These are phyloP conservation scores for Berkeleyomyces basicola DNA, from an alignment of 2,329 filamentous ascomycete species.

Conservation along the genomic window DNA sequence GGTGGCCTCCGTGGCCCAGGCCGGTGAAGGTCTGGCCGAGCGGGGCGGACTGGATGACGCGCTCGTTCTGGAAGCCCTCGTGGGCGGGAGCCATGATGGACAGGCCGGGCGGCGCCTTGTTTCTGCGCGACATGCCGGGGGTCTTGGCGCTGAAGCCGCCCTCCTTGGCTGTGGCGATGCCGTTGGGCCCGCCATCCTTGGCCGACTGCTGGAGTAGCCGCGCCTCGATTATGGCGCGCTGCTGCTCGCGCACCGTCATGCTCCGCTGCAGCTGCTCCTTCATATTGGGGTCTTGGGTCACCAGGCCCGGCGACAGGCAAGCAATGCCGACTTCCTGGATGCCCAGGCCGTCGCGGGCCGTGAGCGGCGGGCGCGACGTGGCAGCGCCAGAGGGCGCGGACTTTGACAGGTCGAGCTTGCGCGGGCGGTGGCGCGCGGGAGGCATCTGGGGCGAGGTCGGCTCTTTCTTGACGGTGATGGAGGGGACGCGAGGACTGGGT, in stretches of 20 bases:
- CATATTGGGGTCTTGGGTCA: slow-evolving; percentile 93
- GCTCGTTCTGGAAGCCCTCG: slow-evolving; percentile 79
- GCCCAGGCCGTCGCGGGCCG: slow-evolving; percentile 58
- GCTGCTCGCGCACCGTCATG: slow-evolving; percentile 82
- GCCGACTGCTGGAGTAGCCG: slow-evolving; percentile 75
- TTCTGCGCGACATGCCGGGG: slow-evolving; percentile 53
- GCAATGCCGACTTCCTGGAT: slow-evolving; percentile 90
- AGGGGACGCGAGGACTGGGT: slow-evolving; percentile 42
- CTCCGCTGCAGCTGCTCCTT: slow-evolving; percentile 89
- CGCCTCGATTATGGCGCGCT: slow-evolving; percentile 86
- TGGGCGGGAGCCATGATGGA: slow-evolving; percentile 92
- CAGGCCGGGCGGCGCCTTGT: slow-evolving; percentile 73
- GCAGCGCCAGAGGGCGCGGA: slow-evolving; percentile 35
- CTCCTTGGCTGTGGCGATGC: slow-evolving; percentile 28
- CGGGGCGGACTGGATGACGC: slow-evolving; percentile 92
- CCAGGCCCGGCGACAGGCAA: slow-evolving; percentile 87
- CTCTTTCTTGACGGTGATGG: slow-evolving; percentile 94
- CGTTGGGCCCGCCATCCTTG: slow-evolving; percentile 44
- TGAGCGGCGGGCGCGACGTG: slow-evolving; percentile 55
- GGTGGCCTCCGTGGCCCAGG: slow-evolving; percentile 54
- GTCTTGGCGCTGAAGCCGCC: slow-evolving; percentile 46
- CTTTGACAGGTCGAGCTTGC: slow-evolving; percentile 62
- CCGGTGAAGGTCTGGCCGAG: slow-evolving; percentile 92
- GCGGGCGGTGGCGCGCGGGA: slow-evolving; percentile 56
- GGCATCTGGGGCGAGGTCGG: slow-evolving; percentile 71